Conservation (phyloP, 2,329 filamentous ascomycete genomes). For the Pyricularia sp. region DNA sequence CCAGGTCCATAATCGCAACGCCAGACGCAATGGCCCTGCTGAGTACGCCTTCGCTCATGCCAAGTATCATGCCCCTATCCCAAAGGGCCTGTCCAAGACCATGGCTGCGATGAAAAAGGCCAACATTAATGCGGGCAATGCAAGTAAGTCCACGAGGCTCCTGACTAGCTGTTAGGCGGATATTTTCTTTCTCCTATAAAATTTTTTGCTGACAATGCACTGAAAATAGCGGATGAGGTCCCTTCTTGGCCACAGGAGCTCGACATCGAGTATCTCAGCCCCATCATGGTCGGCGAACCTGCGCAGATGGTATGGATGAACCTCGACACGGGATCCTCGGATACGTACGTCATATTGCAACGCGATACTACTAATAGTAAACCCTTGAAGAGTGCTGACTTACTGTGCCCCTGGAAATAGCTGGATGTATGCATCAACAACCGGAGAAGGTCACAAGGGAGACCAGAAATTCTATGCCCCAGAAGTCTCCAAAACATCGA, state of each 20-base stretch:
- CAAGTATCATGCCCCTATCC: constrained; percentile 26
- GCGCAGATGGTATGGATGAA: constrained; percentile 53
- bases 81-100: constrained; percentile 13
- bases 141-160: not conserved
- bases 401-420: constrained; percentile 19
- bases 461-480: constrained; percentile 35
- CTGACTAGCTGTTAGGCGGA: not conserved
- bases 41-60: constrained; percentile 22
- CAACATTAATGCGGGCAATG: not conserved
- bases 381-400: constrained; percentile 5
- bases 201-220: not conserved
- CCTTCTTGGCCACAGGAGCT: constrained; percentile 21
- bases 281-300: constrained; percentile 52
- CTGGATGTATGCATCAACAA: constrained; percentile 46
- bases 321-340: constrained; percentile 57
- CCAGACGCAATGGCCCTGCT: constrained; percentile 20
- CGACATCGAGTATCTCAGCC: constrained; percentile 50
- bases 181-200: not conserved
- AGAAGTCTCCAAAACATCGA: constrained; percentile 32
- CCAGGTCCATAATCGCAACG: constrained; percentile 24
- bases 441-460: constrained; percentile 32
- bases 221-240: constrained; percentile 10
- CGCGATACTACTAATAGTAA: not conserved
- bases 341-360: constrained; percentile 46
- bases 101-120: not conserved